A percentile compares a stretch with the other conserved stretches of the same genome.
These are phyloP conservation scores for Elongisporangium prolatum DNA, from an alignment of 352 stramenopile genomes.

Conservation along the genomic window DNA sequence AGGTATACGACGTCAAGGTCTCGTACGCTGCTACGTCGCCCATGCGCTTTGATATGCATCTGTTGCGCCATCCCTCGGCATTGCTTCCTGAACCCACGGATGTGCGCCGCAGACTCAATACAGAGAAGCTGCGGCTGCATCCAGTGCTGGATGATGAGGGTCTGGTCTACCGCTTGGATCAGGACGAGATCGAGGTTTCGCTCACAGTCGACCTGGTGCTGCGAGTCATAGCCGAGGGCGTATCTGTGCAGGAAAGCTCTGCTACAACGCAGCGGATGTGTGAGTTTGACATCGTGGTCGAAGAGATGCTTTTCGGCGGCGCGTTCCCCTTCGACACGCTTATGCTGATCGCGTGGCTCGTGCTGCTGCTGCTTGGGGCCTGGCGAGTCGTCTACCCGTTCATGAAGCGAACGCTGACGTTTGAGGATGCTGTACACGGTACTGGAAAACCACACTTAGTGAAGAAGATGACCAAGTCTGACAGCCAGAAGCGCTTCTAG, in stretches of 20 bases:
- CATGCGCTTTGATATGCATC: conserved; percentile 43
- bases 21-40: conserved; percentile 64
- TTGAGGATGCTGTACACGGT: conserved; percentile 5
- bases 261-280: conserved; percentile 27
- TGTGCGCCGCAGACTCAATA: conserved; percentile 48
- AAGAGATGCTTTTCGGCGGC: conserved; percentile 52
- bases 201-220: conserved; percentile 44
- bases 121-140: conserved; percentile 54
- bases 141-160: conserved; percentile 29
- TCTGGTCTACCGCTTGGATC: conserved; percentile 24
- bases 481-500: neutral
- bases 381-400: conserved; percentile 37
- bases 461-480: neutral
- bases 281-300: conserved; percentile 71
- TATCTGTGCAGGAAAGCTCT: conserved; percentile 31
- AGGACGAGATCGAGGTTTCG: neutral
- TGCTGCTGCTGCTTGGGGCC: conserved; percentile 31
- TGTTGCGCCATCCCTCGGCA: conserved; percentile 27
- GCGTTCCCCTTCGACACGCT: conserved; percentile 52
- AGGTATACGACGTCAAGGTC: conserved; percentile 75
- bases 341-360: conserved; percentile 48
- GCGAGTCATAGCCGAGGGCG: conserved; percentile 41
- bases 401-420: conserved; percentile 44
- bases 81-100: conserved; percentile 10
- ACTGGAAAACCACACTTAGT: neutral